These are phyloP conservation scores for Aspergillus aculeatinus DNA, from an alignment of 2,329 filamentous ascomycete genomes.

Conservation along the genomic window DNA sequence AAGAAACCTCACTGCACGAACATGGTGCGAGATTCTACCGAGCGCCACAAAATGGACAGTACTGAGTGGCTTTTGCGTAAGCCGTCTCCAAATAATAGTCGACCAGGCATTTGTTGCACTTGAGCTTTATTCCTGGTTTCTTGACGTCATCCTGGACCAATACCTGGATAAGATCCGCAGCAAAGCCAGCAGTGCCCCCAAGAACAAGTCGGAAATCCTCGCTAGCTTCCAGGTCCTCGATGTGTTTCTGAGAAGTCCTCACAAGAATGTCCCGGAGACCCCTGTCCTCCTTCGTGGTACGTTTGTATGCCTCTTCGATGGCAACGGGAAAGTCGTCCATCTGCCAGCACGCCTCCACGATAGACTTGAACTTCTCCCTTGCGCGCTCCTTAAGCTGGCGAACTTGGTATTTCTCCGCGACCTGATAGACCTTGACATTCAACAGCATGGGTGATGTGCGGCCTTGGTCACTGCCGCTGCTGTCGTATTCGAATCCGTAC, in stretches of 20 bases:
- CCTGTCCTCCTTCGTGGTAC: slow-evolving; percentile 5
- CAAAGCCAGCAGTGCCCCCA: slow-evolving; percentile 6
- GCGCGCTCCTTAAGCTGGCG: slow-evolving; percentile 20
- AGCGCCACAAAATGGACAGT: too few species aligned
- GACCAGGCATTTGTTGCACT: neutral
- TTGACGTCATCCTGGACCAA: neutral
- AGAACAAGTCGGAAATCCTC: slow-evolving; percentile 11
- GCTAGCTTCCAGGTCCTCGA: slow-evolving; percentile 9
- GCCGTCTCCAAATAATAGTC: neutral
- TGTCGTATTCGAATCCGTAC: slow-evolving; percentile 26
- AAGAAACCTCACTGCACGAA: too few species aligned
- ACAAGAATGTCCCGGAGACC: slow-evolving; percentile 15
- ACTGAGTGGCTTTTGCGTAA: too few species aligned
- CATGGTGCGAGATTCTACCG: too few species aligned
- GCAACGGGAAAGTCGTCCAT: slow-evolving; percentile 21
- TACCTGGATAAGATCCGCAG: slow-evolving; percentile 9
- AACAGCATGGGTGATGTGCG: slow-evolving; percentile 23
- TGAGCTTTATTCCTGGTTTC: neutral
- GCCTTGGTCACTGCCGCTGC: slow-evolving; percentile 14
- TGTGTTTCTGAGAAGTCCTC: slow-evolving; percentile 3
- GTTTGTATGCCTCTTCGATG: slow-evolving; percentile 11
- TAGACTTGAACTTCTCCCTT: slow-evolving; percentile 20
- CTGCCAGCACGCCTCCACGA: slow-evolving; percentile 20
- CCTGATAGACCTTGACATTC: slow-evolving; percentile 24
- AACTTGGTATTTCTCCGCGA: slow-evolving; percentile 28